phyloP scores from a whole-genome alignment of 2,329 filamentous ascomycete genomes.

The Cladosporium austrohemisphaericum region DNA sequence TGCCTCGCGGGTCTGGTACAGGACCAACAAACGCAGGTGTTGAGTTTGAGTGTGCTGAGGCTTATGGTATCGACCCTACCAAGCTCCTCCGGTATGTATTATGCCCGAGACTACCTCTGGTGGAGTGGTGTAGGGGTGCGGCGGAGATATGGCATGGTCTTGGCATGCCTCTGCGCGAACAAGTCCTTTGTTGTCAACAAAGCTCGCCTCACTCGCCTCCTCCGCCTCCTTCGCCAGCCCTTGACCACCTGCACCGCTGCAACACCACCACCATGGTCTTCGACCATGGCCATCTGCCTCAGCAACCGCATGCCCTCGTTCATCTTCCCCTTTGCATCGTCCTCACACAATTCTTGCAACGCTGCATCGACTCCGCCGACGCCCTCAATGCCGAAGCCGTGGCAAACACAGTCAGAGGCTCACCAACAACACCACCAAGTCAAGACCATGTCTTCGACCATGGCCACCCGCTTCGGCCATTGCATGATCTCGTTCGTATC shows the following conservation, averaged over 20 bases:
- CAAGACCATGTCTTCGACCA: too few relatives aligned
- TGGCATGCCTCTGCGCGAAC: not conserved
- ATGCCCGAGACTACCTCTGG: not conserved
- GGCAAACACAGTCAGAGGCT: too few relatives aligned
- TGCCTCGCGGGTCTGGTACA: not conserved
- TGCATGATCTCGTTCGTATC: too few relatives aligned
- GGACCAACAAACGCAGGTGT: not conserved
- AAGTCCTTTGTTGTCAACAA: conserved; percentile 9
- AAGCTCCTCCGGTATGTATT: not conserved
- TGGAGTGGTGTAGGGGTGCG: not conserved
- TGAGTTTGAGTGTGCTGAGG: not conserved
- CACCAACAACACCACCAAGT: too few relatives aligned
- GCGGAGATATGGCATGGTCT: not conserved
- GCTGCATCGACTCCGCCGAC: too few relatives aligned
- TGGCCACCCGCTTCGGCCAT: too few relatives aligned
- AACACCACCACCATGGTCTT: too few relatives aligned
- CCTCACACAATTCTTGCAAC: too few relatives aligned
- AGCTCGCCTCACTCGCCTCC: not conserved
- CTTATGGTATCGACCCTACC: not conserved
- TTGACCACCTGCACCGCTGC: not conserved
- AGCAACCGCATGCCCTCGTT: too few relatives aligned
- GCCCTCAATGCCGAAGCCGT: too few relatives aligned
- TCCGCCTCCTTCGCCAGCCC: not conserved
- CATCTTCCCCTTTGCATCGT: too few relatives aligned
- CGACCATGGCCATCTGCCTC: too few relatives aligned